Conservation (phyloP, 352 stramenopile species). For the Pythium phragmitis region DNA sequence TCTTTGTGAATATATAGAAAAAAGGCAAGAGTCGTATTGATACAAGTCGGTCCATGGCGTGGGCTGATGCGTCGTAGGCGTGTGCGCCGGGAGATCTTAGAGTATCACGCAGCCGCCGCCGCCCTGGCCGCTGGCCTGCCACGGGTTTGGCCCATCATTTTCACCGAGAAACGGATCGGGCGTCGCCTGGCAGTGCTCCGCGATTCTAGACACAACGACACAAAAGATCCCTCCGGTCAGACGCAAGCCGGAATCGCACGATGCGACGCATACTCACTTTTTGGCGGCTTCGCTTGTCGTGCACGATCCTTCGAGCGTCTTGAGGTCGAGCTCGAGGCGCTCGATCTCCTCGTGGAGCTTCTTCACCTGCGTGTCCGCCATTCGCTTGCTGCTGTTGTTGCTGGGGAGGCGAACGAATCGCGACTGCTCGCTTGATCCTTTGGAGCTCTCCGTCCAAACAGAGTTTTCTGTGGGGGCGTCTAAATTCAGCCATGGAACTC, state of each 20-base stretch:
- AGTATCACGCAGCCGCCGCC: slow-evolving; percentile 66
- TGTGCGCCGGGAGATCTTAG: slow-evolving; percentile 14
- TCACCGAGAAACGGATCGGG: slow-evolving; percentile 74
- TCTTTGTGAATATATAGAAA: slow-evolving; percentile 46
- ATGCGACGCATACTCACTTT: slow-evolving; percentile 38
- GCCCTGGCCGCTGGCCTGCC: slow-evolving; percentile 65
- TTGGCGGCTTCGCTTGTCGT: slow-evolving; percentile 79
- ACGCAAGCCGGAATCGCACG: not conserved
- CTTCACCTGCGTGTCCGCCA: slow-evolving; percentile 62
- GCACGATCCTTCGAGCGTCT: slow-evolving; percentile 74
- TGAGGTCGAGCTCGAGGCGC: slow-evolving; percentile 74
- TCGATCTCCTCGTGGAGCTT: slow-evolving; percentile 81
- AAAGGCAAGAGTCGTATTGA: slow-evolving; percentile 20
- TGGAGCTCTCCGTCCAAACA: not conserved
- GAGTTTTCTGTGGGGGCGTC: not conserved
- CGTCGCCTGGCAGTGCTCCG: slow-evolving; percentile 74
- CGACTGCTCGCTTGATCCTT: not conserved
- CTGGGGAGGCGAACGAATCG: not conserved
- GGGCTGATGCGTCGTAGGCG: not conserved
- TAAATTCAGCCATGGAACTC: slow-evolving; percentile 10
- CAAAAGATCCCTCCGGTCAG: not conserved
- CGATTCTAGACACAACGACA: slow-evolving; percentile 36
- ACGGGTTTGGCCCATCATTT: slow-evolving; percentile 71
- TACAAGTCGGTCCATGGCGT: slow-evolving; percentile 3
- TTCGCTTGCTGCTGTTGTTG: not conserved